Evolutionary conservation across 306 rosid species (phyloP).

Genomic region (Oemleria cerasiformis): DNA sequence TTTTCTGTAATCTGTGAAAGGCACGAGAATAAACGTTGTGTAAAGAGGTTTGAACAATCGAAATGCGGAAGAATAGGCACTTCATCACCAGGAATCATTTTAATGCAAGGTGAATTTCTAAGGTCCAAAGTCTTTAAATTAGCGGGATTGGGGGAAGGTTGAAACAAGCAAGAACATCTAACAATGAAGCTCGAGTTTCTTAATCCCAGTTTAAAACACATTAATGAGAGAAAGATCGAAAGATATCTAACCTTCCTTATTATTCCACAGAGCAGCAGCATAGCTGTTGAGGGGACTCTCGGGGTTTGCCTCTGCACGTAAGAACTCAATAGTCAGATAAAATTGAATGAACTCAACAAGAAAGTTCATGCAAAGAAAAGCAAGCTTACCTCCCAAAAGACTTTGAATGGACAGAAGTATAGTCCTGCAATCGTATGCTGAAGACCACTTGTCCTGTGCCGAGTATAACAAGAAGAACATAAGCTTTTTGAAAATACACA

Average conservation of each 20-base stretch:
- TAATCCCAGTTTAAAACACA: neutral
- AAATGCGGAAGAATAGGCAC: neutral
- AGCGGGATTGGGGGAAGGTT: neutral
- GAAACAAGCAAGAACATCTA: neutral
- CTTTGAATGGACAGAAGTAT: conserved; percentile 92
- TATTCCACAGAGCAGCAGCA: conserved; percentile 85
- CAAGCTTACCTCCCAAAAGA: conserved; percentile 78
- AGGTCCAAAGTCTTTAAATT: neutral
- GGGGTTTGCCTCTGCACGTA: conserved; percentile 75
- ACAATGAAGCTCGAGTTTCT: neutral
- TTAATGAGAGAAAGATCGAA: neutral
- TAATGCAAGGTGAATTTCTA: neutral
- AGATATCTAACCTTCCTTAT: conserved; percentile 66
- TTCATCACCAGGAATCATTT: neutral
- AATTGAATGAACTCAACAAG: conserved; percentile 9
- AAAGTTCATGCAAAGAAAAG: conserved; percentile 17
- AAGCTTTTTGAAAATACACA: conserved; percentile 9
- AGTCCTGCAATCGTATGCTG: conserved; percentile 96
- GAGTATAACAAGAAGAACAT: conserved; percentile 15
- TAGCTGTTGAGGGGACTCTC: conserved; percentile 94
- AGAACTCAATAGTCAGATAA: conserved; percentile 35
- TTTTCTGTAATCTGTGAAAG: conserved; percentile 66
- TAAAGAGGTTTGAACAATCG: neutral
- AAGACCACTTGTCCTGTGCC: conserved; percentile 94
- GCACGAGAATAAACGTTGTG: neutral